Conservation (phyloP, 345 rosid species). For the Eucalyptus tenuipes region DNA sequence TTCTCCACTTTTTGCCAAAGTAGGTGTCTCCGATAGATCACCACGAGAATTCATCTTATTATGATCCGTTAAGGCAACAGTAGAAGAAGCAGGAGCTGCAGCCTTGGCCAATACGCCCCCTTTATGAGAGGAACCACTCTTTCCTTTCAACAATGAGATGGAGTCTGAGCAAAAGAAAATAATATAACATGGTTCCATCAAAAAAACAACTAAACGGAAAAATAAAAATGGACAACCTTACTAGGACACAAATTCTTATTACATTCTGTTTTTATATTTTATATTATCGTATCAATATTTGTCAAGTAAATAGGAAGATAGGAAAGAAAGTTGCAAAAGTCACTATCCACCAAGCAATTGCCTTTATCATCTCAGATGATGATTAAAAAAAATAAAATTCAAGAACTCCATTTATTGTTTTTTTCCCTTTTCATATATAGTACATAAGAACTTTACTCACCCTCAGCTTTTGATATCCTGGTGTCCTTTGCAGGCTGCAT, state of each 20-base stretch:
- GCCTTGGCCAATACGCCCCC: slow-evolving; percentile 20
- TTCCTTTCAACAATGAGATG: slow-evolving; percentile 4
- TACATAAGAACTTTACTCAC: slow-evolving; percentile 15
- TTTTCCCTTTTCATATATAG: background rate
- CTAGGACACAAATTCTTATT: background rate
- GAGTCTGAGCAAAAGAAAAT: slow-evolving; percentile 13
- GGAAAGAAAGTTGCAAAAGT: background rate
- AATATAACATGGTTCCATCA: background rate
- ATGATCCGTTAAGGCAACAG: slow-evolving; percentile 15
- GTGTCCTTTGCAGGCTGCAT: slow-evolving; percentile 26
- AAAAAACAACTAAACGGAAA: background rate
- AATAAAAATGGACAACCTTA: background rate
- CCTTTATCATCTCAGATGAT: background rate
- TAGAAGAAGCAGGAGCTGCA: slow-evolving; percentile 11
- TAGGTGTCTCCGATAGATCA: slow-evolving; percentile 24
- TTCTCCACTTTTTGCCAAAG: slow-evolving; percentile 27
- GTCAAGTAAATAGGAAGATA: background rate
- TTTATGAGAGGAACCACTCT: slow-evolving; percentile 25
- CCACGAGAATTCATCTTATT: slow-evolving; percentile 26
- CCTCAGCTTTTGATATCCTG: slow-evolving; percentile 9
- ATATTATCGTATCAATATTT: background rate
- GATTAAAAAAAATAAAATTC: background rate
- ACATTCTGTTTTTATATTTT: background rate
- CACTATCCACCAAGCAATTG: background rate
- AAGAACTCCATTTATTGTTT: background rate